Evolutionary conservation across 2,329 filamentous ascomycete species (phyloP), one percentile per base, ranked within the genome.

Genomic region (Colletotrichum melonis): DNA sequence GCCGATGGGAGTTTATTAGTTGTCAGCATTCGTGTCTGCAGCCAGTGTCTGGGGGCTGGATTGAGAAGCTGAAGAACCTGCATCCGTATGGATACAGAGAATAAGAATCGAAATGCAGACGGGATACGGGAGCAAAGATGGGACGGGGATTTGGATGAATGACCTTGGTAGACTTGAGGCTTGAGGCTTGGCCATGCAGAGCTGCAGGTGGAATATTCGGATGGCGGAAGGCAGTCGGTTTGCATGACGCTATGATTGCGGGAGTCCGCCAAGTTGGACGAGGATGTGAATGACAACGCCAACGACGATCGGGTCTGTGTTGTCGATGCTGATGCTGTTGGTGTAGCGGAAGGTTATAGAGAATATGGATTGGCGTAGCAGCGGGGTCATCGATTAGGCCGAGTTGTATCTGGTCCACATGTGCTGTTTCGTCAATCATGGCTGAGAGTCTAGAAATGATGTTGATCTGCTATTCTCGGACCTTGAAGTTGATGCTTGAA

Each of bases 231-330:
- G 38, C 35, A n/a, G 58, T 42, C 56, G 55, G 52, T 24, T 55
- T 56, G 59, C 52, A 64, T 60, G 66, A 64, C 70, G 70, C 70
- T 69, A 59, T 72, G 70, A 69, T 64, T 49, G 69, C 69, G 58
- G 65, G 69, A 72, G 54, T 46, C 65, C 35, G 58, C 59, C 54
- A 42, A 63, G 66, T 52, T 49, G 42, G 42, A 49, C 42, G 42
- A 49, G 42, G 42, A 49, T 49, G 42, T 3, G 6, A 19, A 49
- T 22, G 42, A 46, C 22, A 38, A 24, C 32, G 26, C n/a, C 54
- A 54, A 63, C 58, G 69, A 56, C 46, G 70, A 72, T 64, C 38
- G 58, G 32, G 54, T 72, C 59, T 54, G 59, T 69, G 66, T 69
- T 72, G 59, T 28, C 58, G 63, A n/a, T 58, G 69, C 35, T 69